Base-by-base conservation (phyloP, 2,329 filamentous ascomycete genomes). In the Phialophora macrospora region DNA sequence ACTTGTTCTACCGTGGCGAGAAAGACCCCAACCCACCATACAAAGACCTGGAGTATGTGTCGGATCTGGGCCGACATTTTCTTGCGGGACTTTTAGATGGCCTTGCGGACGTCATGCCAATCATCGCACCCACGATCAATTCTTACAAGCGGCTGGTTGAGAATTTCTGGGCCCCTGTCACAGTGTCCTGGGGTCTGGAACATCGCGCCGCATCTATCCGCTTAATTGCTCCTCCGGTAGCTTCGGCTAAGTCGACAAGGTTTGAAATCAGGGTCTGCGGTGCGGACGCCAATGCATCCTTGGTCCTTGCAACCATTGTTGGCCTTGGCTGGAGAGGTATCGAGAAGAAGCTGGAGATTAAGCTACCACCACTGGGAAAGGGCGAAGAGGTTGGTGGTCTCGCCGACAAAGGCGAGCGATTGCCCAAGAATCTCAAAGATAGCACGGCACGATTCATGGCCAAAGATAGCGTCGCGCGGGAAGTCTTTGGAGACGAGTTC, bases 151-250 rank as follows among this genome's bases (percentile, higher is more conserved):
- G 95, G 3, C 85, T 99, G 0, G 95, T 99, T 2, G 95, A 99
- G 82, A 98, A 98, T 80, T 98, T 97, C 80, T 99, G 95, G 95
- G 95, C 95, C 0, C 95, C 95, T 0, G 95, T 99, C 5, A 97
- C 94, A 0, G 95, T 98, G 0, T 97, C 92, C 0, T 99, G 95
- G 95, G 95, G 95, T 0, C 81, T 97, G 4, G 95, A 98, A 79
- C 94, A 99, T 77, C 91, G 95, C 67, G 93, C 93, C 4, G 94
- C 95, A 0, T 96, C 91, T 0, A 90, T 99, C 70, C 87, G 95
- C 20, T 80, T 99, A 38, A 97, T 99, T 71, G 88, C 92, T 0
- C 94, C 94, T 12, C 94, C 95, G 0, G 95, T 91, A 0, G 86
- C 90, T 38, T 94, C 92, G 70, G 83, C 92, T 0, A 92, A 91